Evolutionary conservation across 2,329 filamentous ascomycete species (phyloP), one percentile per base, ranked within the genome.

Genomic region (Phialocephala sp.): DNA sequence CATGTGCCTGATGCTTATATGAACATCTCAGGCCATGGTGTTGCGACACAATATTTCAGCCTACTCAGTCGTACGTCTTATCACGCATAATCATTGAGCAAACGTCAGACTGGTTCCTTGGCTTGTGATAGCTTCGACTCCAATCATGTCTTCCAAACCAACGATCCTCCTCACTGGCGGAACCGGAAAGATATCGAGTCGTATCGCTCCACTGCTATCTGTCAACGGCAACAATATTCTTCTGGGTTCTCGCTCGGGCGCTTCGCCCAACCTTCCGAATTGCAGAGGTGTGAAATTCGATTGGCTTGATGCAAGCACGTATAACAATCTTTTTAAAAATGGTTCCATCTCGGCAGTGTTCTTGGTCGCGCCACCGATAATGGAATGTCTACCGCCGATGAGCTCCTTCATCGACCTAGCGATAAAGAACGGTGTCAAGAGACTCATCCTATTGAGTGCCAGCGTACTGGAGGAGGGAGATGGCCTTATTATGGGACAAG

Each of bases 391-490:
- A 4, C 63, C 73, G 1, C 64, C 74, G 2, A 78, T 82, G 69
- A 78, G 77, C 41, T 72, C 72, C 0, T 84, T 84, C 66, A 72
- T 84, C 35, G 77, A 83, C 63, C 69, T 78, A 11, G 80, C 81
- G 0, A 71, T 76, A 3, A 62, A 66, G 0, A 72, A 76, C 11
- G 77, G 79, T 2, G 77, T 78, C 2, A 74, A 73, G 37, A 75
- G 82, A n/a, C 82, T 84, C 65, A 79, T 85, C 8, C 71, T 85
- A 11, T 73, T 82, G 59, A 79, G 79, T 65, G 77, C 77, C 0
- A 82, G 76, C 47, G 58, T 75, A 0, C 56, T 80, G 4, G 73
- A 78, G 39, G 72, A 76, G 8, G 80, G 78, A 1, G 72, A 72
- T 66, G 78, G 77, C 2, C 72, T 74, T 3, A 70, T 72, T 4